A percentile compares a stretch with the other conserved stretches of the same genome.
Conservation (phyloP, 345 rosid species). For the Viola odorata region DNA sequence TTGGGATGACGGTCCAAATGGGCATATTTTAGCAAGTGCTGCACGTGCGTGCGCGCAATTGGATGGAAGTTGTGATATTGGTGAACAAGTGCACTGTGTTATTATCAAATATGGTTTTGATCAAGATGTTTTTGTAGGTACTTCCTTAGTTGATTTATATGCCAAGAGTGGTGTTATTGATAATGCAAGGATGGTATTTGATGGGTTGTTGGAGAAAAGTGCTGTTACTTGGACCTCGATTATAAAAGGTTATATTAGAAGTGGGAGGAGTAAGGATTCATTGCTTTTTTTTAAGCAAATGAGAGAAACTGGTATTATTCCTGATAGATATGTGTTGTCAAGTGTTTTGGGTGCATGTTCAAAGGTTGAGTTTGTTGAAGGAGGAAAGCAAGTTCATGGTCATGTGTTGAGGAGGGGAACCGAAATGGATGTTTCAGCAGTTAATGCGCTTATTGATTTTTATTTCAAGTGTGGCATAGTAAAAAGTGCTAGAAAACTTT, state of each 20-base stretch:
- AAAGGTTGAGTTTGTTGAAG: conserved; percentile 39
- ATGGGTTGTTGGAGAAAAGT: conserved; percentile 43
- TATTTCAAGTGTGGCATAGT: conserved; percentile 58
- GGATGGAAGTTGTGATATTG: conserved; percentile 15
- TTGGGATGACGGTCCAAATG: conserved; percentile 37
- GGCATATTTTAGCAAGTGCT: conserved; percentile 63
- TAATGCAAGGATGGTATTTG: conserved; percentile 56
- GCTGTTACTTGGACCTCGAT: conserved; percentile 66
- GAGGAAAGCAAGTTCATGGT: conserved; percentile 72
- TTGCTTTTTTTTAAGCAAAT: conserved; percentile 43
- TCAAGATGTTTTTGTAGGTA: conserved; percentile 60
- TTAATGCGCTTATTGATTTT: conserved; percentile 59
- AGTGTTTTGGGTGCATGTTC: conserved; percentile 61
- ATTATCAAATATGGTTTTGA: conserved; percentile 51
- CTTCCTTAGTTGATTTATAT: conserved; percentile 54
- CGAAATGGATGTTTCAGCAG: conserved; percentile 53
- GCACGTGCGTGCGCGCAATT: conserved; percentile 42
- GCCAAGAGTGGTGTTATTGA: conserved; percentile 19
- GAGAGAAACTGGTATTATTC: conserved; percentile 27
- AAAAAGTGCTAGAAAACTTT: conserved; percentile 37
- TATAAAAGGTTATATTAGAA: conserved; percentile 51
- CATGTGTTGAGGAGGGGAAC: conserved; percentile 48
- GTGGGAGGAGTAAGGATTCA: conserved; percentile 48
- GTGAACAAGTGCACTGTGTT: conserved; percentile 51
- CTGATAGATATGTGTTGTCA: conserved; percentile 55